Evolutionary conservation across 345 rosid genomes (phyloP).

Genomic region (Mangifera indica): DNA sequence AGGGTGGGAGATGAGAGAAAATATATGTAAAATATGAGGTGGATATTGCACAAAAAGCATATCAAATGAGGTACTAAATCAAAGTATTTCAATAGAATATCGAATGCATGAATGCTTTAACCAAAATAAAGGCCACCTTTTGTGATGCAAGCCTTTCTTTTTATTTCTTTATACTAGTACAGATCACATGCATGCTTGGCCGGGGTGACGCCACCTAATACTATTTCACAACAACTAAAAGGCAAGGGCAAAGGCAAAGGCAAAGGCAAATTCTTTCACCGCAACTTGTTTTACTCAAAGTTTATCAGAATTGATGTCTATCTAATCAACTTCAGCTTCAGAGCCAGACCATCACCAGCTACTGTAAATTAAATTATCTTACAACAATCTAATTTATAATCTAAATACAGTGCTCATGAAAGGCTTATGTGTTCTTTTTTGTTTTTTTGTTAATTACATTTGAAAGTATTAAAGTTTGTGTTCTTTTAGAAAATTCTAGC

Average conservation of each 20-base stretch:
- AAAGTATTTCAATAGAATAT: not conserved
- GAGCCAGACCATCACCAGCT: too few relatives aligned
- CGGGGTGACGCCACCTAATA: conserved; percentile 25
- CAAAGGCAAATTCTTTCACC: not conserved
- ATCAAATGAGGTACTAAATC: not conserved
- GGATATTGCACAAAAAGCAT: not conserved
- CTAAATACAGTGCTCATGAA: too few relatives aligned
- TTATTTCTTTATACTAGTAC: conserved; percentile 18
- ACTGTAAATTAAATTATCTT: too few relatives aligned
- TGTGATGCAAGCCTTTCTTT: not conserved
- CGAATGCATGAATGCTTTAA: not conserved
- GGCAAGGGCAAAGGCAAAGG: too few relatives aligned
- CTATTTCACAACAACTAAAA: not conserved
- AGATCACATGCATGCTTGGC: conserved; percentile 35
- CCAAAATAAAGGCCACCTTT: conserved; percentile 5
- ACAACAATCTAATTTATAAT: too few relatives aligned
- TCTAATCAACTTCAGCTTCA: not conserved
- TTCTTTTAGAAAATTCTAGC: too few relatives aligned
- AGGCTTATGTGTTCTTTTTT: too few relatives aligned
- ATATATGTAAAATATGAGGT: not conserved
- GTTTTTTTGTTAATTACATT: too few relatives aligned
- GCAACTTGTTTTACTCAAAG: not conserved
- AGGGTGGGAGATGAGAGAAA: too few relatives aligned
- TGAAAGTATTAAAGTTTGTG: too few relatives aligned
- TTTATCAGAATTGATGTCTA: not conserved